These are phyloP conservation scores for Aegilops sharonensis DNA, from an alignment of 176 grass and related monocot species.

Conservation along the genomic window DNA sequence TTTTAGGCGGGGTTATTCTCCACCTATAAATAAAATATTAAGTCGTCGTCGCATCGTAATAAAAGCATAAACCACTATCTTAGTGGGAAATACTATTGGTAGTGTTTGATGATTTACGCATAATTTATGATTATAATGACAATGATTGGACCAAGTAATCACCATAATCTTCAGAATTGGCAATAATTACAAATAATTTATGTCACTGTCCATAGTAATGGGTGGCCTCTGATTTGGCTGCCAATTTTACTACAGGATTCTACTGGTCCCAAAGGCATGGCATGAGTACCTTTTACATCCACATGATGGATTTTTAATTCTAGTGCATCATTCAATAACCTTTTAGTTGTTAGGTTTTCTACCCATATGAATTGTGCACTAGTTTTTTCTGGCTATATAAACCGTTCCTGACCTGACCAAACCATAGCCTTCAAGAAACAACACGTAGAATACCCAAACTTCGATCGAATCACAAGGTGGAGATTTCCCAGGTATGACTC, in stretches of 20 bases:
- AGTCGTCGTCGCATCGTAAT: not conserved
- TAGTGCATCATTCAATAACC: not conserved
- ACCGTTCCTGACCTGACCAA: constrained; percentile 18
- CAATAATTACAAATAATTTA: not conserved
- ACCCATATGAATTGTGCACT: constrained; percentile 28
- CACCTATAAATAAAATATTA: constrained; percentile 32
- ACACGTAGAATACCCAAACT: not conserved
- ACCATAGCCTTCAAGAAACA: constrained; percentile 29
- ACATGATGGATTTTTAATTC: not conserved
- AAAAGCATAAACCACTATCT: constrained; percentile 26
- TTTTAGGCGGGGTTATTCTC: constrained; percentile 12
- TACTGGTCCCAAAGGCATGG: not conserved
- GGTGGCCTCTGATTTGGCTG: not conserved
- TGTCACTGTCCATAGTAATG: constrained; percentile 35
- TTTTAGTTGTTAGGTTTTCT: not conserved
- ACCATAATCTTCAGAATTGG: not conserved
- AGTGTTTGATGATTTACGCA: constrained; percentile 38
- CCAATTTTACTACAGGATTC: constrained; percentile 18
- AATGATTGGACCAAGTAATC: not conserved
- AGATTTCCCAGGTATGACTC: constrained; percentile 30
- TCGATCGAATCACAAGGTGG: not conserved
- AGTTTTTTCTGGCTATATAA: constrained; percentile 38
- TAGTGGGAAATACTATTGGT: constrained; percentile 44
- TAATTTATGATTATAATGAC: constrained; percentile 28
- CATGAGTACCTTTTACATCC: not conserved